Evolutionary conservation across 73 alveolate species (phyloP), one percentile per base, ranked within the genome.

Genomic region (Paramecium sexaurelia): DNA sequence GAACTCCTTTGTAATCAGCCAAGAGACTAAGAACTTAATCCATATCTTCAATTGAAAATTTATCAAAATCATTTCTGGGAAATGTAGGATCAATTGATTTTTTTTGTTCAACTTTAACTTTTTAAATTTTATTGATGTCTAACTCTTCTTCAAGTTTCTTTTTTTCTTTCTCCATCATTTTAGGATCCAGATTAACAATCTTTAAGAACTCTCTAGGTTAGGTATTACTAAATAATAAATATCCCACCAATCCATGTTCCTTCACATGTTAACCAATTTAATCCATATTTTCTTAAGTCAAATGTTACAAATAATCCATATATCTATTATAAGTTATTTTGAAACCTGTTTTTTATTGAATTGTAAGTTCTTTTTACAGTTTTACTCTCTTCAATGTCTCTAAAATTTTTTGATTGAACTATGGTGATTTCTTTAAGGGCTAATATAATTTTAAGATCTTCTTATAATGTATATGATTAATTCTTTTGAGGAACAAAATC

Each of bases 1-100:
- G 90, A 24, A 22, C 90, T 19, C 71, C 68, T 22, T 78, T 78
- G 13, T 17, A 24, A n/a, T 37, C 75, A 41, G 90, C 69, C 17
- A 78, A 41, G 13, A 78, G 40, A 19, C 17, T 24, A 5, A 78
- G 47, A 19, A 78, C 71, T 33, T 78, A 24, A 78, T 78, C 90
- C 43, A 78, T 32, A 43, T 78, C 90, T 29, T 78, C 90, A 8
- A 78, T 37, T 1, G 75, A 22, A 15, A 78, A 78, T 33, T 78
- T 78, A 33, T 78, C 90, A 24, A 78, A 78, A 24, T 78, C 75
- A 43, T 78, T 78, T 40, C 33, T 78, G 13, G 90, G 90, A 2
- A 27, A 75, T 0, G 89, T 75, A 24, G 67, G 68, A 78, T 78
- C 90, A 5, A 3, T n/a, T 29, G 7, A 9, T 78, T 78, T 78